These are phyloP conservation scores for Colletotrichum sp. DNA, from an alignment of 2,329 filamentous ascomycete species.

Conservation along the genomic window DNA sequence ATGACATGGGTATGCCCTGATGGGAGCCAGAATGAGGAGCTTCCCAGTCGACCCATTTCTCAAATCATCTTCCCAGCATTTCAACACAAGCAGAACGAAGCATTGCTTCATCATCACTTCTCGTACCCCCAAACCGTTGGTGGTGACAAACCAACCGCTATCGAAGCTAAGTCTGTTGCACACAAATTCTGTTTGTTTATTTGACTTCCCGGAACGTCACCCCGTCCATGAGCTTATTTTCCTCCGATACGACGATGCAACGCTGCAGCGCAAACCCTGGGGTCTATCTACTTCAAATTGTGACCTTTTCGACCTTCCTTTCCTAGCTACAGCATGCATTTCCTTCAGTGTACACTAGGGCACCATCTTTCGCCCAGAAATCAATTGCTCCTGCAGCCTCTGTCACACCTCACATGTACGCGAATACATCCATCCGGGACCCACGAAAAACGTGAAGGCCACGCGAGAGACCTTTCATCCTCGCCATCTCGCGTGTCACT, in stretches of 20 bases:
- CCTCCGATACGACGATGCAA: not conserved
- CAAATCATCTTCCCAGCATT: accelerated
- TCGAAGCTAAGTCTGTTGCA: not conserved
- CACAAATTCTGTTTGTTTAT: not conserved
- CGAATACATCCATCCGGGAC: not conserved
- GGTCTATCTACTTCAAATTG: not conserved
- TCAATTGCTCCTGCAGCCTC: not conserved
- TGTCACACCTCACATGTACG: not conserved
- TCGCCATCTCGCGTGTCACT: not conserved
- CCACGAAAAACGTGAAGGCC: not conserved
- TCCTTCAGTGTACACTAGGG: not conserved
- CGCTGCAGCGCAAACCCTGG: too few species aligned
- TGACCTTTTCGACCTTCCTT: not conserved
- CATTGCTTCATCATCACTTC: not conserved
- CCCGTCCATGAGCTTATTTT: not conserved
- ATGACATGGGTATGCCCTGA: not conserved
- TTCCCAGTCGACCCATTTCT: not conserved
- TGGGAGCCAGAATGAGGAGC: not conserved
- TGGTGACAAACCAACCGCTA: not conserved
- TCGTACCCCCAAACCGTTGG: not conserved
- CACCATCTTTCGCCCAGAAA: not conserved
- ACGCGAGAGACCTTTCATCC: not conserved
- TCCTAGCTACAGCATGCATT: not conserved
- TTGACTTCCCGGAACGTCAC: not conserved
- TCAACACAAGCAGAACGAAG: not conserved